Evolutionary conservation across 129 eudicot genomes (phyloP), one percentile per base, ranked within the genome.

Genomic region (Chrysanthemum lavandulifolium): DNA sequence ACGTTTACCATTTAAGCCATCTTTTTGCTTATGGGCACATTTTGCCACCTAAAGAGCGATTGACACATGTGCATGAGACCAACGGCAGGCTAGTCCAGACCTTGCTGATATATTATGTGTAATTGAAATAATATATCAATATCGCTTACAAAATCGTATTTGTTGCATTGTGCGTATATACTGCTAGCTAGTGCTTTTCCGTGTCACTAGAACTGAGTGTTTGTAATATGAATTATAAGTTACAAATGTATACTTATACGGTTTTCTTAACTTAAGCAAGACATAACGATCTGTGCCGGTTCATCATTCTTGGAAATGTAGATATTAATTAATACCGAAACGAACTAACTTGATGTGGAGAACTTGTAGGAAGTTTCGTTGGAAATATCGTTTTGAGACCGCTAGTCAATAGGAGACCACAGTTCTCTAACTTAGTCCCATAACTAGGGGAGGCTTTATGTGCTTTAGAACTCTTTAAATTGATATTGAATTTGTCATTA

Each of bases 361-460:
- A 13, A 19, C 47, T 11, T 1, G 7, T n/a, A 56, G 69, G 77
- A 73, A 61, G 18, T 50, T 1, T 61, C 69, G 7, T 73, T 10
- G 57, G 77, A 73, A 25, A 27, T 9, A 3, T 60, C 61, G 8
- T 48, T 21, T 61, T 60, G 50, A 72, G 18, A 58, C 66, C 3
- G 19, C 19, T 71, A 33, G 66, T 57, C 45, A 71, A 71, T 45
- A 58, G 75, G 18, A 56, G 43, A 40, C 57, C 12, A 70, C 0
- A 19, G 53, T 12, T 36, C 1, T 67, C 58, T 19, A 18, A 43
- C n/a, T n/a, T 40, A n/a, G 23, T 43, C 18, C 6, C 2, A 15
- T 48, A 61, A 12, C 69, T 4, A 48, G 77, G 77, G 77, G 61
- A 73, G 77, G 77, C 61, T 0, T 21, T 73, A 73, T 60, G 77